A percentile compares a stretch with the other conserved stretches of the same genome.
phyloP scores from a whole-genome alignment of 345 rosid species.

The Eutrema japonicum region DNA sequence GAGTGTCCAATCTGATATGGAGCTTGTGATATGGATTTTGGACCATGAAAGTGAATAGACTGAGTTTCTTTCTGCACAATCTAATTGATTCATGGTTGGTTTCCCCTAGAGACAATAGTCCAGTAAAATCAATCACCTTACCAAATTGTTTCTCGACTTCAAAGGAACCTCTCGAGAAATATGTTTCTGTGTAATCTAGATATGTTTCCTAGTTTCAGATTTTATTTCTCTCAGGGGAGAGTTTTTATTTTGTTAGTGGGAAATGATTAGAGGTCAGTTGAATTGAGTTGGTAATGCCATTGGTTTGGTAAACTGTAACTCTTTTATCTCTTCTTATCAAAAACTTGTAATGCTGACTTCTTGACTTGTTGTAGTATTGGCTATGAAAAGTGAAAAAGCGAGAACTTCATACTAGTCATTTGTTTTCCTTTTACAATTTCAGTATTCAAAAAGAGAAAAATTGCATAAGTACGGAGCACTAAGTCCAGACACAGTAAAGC shows the following conservation, averaged over 20 bases:
- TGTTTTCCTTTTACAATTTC: conserved; percentile 18
- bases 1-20: background rate
- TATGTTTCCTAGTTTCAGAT: background rate
- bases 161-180: no score
- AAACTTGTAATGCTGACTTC: conserved; percentile 18
- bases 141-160: no score
- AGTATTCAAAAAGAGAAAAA: conserved; percentile 2
- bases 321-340: conserved; percentile 2
- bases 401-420: conserved; percentile 29
- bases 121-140: no score
- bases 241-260: background rate
- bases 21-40: conserved; percentile 12
- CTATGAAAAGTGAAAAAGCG: conserved; percentile 13
- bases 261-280: conserved; percentile 16
- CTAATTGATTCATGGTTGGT: background rate
- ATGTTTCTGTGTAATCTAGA: no score
- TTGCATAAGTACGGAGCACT: conserved; percentile 33
- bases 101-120: no score
- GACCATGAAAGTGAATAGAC: background rate
- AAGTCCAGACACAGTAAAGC: conserved; percentile 30
- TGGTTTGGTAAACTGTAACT: conserved; percentile 22
- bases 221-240: background rate
- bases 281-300: conserved; percentile 8
- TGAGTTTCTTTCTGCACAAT: background rate
- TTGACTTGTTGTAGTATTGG: conserved; percentile 27